phyloP scores from a whole-genome alignment of 106 monocot species.

The Acanthochlamys bracteata region DNA sequence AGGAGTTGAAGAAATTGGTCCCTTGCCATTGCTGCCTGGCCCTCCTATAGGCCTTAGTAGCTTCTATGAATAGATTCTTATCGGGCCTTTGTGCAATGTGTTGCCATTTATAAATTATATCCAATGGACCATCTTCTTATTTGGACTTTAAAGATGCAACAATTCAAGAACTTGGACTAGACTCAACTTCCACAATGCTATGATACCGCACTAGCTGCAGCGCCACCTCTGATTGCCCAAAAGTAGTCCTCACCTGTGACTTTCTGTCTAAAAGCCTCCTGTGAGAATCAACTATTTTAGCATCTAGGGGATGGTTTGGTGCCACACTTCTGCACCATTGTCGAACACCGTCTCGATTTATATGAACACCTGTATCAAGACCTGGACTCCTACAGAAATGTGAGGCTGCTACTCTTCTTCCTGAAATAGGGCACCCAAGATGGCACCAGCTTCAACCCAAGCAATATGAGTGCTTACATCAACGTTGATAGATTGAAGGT shows the following conservation, averaged over 20 bases:
- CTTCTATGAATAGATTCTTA: constrained; percentile 22
- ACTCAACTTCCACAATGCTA: constrained; percentile 31
- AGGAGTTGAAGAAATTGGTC: constrained; percentile 12
- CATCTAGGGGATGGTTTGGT: constrained; percentile 5
- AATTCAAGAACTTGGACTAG: constrained; percentile 18
- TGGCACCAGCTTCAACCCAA: constrained; percentile 61
- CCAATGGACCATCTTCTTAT: constrained; percentile 9
- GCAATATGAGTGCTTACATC: constrained; percentile 17
- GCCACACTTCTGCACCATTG: constrained; percentile 23
- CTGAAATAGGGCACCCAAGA: constrained; percentile 44
- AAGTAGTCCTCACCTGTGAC: constrained; percentile 9
- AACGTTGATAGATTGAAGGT: constrained; percentile 15
- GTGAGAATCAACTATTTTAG: neutral
- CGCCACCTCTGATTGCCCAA: constrained; percentile 11
- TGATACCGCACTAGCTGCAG: constrained; percentile 7
- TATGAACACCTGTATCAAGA: constrained; percentile 32
- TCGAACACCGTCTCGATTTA: constrained; percentile 29
- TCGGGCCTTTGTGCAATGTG: constrained; percentile 17
- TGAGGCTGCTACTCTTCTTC: constrained; percentile 6
- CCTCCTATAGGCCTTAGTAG: neutral
- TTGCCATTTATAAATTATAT: constrained; percentile 40
- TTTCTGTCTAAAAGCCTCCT: constrained; percentile 2
- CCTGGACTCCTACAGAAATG: constrained; percentile 26
- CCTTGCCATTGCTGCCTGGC: neutral
- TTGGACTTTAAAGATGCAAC: constrained; percentile 24